Conservation (phyloP, 148 eudicot species). For the Tetragonia tetragonoides region DNA sequence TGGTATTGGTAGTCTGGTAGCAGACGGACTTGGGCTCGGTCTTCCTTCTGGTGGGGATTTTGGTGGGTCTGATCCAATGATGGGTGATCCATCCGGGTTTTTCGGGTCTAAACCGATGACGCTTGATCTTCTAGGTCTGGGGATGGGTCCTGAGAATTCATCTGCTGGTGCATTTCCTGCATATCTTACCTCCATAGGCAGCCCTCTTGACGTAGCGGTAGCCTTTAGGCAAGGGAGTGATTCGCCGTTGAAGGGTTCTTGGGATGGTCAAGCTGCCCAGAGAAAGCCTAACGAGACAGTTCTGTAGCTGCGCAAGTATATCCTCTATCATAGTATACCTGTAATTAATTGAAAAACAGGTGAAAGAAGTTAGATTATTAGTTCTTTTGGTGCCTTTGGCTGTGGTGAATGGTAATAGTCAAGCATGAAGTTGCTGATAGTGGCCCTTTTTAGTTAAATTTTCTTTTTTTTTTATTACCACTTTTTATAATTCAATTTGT, state of each 20-base stretch:
- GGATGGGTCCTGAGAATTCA: constrained; percentile 36
- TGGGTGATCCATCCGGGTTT: constrained; percentile 35
- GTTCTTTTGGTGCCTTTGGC: neutral
- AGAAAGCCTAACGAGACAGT: constrained; percentile 18
- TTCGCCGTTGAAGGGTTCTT: constrained; percentile 10
- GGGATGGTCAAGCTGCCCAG: constrained; percentile 11
- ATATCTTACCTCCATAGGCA: constrained; percentile 40
- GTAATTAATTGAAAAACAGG: neutral
- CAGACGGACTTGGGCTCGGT: constrained; percentile 42
- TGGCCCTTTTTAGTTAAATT: neutral
- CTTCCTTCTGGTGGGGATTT: constrained; percentile 25
- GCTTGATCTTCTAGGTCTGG: constrained; percentile 65
- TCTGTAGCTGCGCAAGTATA: neutral
- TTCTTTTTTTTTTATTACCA: neutral
- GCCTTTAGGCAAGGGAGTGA: constrained; percentile 27
- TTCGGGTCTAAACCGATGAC: constrained; percentile 54
- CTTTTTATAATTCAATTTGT: neutral
- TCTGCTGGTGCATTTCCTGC: constrained; percentile 39
- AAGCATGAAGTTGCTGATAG: neutral
- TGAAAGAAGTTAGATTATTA: neutral
- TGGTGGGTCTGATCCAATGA: constrained; percentile 25
- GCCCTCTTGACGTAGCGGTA: constrained; percentile 26
- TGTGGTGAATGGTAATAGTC: neutral
- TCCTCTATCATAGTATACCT: neutral
- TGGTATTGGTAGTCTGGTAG: constrained; percentile 10